Conservation (phyloP, 768 basidiomycete genomes). For the Amanita pallidorosea region DNA sequence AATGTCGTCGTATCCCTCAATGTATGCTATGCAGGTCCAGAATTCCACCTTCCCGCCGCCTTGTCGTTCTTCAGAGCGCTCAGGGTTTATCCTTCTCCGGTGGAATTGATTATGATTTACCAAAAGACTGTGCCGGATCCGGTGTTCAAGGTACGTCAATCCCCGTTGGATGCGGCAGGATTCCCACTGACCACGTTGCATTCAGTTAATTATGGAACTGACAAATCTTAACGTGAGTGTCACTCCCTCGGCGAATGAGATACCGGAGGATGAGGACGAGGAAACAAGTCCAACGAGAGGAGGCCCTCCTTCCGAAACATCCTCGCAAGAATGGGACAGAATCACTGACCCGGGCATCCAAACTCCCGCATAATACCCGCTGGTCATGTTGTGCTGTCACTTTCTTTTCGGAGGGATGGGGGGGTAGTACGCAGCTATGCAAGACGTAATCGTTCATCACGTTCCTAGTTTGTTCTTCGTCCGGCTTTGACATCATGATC, state of each 20-base stretch:
- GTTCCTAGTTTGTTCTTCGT: conserved; percentile 13
- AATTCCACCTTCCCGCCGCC: conserved; percentile 71
- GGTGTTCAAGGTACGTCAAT: conserved; percentile 57
- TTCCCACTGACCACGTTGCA: neutral
- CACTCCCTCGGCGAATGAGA: neutral
- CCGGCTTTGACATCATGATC: conserved; percentile 29
- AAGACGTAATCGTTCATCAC: conserved; percentile 6
- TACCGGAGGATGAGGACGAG: conserved; percentile 35
- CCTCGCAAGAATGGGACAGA: conserved; percentile 87
- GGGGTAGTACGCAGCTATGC: conserved; percentile 7
- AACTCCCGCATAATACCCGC: conserved; percentile 26
- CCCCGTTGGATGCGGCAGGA: neutral
- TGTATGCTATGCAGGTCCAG: conserved; percentile 44
- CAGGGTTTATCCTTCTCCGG: conserved; percentile 87
- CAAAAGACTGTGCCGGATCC: conserved; percentile 80
- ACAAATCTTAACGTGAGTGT: conserved; percentile 26
- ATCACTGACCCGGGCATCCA: conserved; percentile 66
- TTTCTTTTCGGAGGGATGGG: conserved; percentile 12
- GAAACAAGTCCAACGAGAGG: conserved; percentile 46
- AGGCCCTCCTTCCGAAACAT: conserved; percentile 73
- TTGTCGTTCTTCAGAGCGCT: conserved; percentile 89
- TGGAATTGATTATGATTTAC: conserved; percentile 92
- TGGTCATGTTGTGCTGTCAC: conserved; percentile 3
- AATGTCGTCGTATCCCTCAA: neutral
- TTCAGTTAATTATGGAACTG: conserved; percentile 54